These are phyloP conservation scores for Pecoramyces ruminantium DNA, from an alignment of 192 early-diverging fungal genomes.

Conservation along the genomic window DNA sequence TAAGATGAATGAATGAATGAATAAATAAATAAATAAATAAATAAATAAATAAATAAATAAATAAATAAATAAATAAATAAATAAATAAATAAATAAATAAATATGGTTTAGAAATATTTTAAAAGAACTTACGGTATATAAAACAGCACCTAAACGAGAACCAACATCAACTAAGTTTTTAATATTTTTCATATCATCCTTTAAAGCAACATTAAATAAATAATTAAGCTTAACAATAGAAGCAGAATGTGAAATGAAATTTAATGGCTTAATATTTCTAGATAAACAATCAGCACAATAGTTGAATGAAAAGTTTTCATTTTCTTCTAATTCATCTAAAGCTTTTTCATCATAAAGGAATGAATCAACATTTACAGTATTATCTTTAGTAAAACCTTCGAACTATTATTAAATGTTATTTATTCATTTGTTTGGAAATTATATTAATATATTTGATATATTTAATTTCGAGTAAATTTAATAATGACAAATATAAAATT, in stretches of 20 bases:
- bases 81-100: no score
- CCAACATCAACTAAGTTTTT: neutral
- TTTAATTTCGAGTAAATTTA: no score
- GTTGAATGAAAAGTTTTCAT: neutral
- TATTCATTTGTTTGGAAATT: no score
- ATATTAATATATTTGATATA: no score
- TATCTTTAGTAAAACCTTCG: neutral
- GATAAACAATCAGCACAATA: neutral
- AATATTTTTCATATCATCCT: neutral
- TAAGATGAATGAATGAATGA: no score
- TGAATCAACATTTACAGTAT: neutral
- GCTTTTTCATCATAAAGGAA: neutral
- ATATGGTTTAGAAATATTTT: neutral
- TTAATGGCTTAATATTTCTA: neutral
- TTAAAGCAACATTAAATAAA: neutral
- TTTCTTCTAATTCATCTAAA: neutral
- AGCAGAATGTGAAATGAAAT: neutral
- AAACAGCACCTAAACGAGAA: neutral
- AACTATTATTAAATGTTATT: neutral
- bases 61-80: no score
- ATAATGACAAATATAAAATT: no score
- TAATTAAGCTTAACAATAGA: neutral
- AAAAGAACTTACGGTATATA: neutral
- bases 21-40: no score
- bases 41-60: no score